phyloP scores from a whole-genome alignment of 2,329 filamentous ascomycete genomes.

The Cercospora nicotianae region DNA sequence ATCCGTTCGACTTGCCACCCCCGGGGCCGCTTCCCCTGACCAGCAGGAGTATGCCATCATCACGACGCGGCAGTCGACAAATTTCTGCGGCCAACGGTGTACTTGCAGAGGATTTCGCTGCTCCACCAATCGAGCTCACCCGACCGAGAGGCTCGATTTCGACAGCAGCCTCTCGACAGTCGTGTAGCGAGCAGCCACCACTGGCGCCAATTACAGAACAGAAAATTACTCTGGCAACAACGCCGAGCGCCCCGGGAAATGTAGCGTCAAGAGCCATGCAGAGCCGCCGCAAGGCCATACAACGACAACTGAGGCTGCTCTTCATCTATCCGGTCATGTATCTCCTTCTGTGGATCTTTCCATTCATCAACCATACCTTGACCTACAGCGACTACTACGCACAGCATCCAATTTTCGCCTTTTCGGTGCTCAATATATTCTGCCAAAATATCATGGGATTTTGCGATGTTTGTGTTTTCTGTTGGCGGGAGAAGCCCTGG shows the following conservation, averaged over 20 bases:
- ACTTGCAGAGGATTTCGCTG: slow-evolving; percentile 33
- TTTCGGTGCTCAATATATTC: slow-evolving; percentile 58
- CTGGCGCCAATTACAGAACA: slow-evolving; percentile 32
- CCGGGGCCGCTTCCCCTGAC: slow-evolving; percentile 8
- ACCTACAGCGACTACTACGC: slow-evolving; percentile 57
- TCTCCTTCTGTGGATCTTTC: slow-evolving; percentile 69
- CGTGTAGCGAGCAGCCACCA: slow-evolving; percentile 20
- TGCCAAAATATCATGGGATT: slow-evolving; percentile 66
- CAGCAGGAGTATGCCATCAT: slow-evolving; percentile 29
- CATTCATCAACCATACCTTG: slow-evolving; percentile 65
- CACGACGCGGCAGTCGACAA: slow-evolving; percentile 34
- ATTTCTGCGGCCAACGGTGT: slow-evolving; percentile 21
- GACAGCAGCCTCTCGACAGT: slow-evolving; percentile 25
- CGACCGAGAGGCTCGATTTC: slow-evolving; percentile 29
- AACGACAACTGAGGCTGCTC: slow-evolving; percentile 65
- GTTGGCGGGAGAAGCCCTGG: slow-evolving; percentile 71
- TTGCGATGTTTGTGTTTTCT: slow-evolving; percentile 68
- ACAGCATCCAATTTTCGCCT: slow-evolving; percentile 54
- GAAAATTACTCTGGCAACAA: slow-evolving; percentile 10
- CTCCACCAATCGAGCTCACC: slow-evolving; percentile 8
- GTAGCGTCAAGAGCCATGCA: slow-evolving; percentile 22
- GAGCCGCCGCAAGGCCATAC: slow-evolving; percentile 24
- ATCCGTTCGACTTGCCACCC: slow-evolving; percentile 2
- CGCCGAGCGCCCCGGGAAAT: slow-evolving; percentile 14
- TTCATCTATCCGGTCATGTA: slow-evolving; percentile 78